Percentiles rank a stretch among this genome's conserved stretches.
phyloP scores from a whole-genome alignment of 257 asterid species.

The Rehmannia glutinosa region DNA sequence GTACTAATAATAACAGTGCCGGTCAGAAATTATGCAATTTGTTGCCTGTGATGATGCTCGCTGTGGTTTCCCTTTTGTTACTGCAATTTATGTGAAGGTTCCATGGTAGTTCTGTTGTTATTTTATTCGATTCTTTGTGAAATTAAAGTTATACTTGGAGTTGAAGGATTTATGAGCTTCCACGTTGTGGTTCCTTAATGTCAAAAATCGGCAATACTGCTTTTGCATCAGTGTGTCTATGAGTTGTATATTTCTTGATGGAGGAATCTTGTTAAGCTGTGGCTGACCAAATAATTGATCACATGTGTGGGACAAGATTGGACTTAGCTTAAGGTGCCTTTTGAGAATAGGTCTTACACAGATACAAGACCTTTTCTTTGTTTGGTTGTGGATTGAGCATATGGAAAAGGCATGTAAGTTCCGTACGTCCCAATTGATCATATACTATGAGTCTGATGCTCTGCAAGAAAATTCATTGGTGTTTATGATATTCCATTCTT shows the following conservation, averaged over 20 bases:
- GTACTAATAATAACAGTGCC: slow-evolving; percentile 1
- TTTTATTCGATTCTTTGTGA: slow-evolving; percentile 10
- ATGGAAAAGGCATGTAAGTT: no score
- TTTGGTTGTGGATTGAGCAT: no score
- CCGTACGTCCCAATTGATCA: no score
- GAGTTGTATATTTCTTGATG: not conserved
- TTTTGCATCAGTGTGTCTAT: not conserved
- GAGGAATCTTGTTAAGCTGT: not conserved
- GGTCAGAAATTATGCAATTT: slow-evolving; percentile 17
- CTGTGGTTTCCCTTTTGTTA: slow-evolving; percentile 22
- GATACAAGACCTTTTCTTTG: no score
- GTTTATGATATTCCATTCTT: no score
- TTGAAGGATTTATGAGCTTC: slow-evolving; percentile 4
- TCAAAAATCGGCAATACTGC: no score
- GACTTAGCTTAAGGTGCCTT: no score
- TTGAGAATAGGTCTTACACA: no score
- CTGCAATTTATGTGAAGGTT: slow-evolving; percentile 28
- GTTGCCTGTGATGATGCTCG: slow-evolving; percentile 27
- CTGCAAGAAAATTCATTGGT: no score
- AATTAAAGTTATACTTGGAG: not conserved
- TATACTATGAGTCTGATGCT: no score
- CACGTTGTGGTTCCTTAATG: not conserved
- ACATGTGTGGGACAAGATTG: not conserved
- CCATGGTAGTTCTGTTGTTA: not conserved
- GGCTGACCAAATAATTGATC: not conserved